These are phyloP conservation scores for Fusarium sp. DNA, from an alignment of 2,329 filamentous ascomycete genomes.

Conservation along the genomic window DNA sequence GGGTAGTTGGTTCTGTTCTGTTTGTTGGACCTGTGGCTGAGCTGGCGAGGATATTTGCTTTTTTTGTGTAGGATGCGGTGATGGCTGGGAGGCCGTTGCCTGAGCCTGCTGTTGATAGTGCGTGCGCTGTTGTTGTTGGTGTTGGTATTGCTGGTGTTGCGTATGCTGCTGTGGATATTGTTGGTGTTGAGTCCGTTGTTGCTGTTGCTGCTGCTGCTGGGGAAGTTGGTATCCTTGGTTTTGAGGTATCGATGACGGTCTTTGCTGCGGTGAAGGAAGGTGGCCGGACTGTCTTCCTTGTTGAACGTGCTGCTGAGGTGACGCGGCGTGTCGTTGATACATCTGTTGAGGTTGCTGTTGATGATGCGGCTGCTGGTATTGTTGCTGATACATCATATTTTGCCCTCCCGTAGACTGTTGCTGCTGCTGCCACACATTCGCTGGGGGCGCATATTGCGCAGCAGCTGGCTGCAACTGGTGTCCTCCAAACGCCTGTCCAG, in stretches of 20 bases:
- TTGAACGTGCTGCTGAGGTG: slow-evolving; percentile 42
- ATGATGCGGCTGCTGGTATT: slow-evolving; percentile 53
- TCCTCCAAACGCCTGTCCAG: slow-evolving; percentile 34
- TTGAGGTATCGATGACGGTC: slow-evolving; percentile 41
- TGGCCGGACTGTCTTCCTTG: slow-evolving; percentile 34
- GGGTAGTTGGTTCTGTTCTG: slow-evolving; percentile 31
- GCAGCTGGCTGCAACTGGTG: slow-evolving; percentile 45
- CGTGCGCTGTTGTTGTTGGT: slow-evolving; percentile 32
- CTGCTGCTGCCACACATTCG: slow-evolving; percentile 54
- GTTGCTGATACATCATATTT: slow-evolving; percentile 50
- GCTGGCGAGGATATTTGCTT: slow-evolving; percentile 24
- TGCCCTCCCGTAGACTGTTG: slow-evolving; percentile 42
- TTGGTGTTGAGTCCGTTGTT: slow-evolving; percentile 29
- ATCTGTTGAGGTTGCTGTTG: slow-evolving; percentile 39
- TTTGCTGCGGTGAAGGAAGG: slow-evolving; percentile 42
- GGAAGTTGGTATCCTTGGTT: slow-evolving; percentile 42
- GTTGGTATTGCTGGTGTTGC: slow-evolving; percentile 37
- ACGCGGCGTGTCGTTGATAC: slow-evolving; percentile 49
- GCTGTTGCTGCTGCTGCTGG: slow-evolving; percentile 35
- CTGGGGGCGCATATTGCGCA: slow-evolving; percentile 44
- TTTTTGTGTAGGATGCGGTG: slow-evolving; percentile 30
- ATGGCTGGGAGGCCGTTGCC: slow-evolving; percentile 9
- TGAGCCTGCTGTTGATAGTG: slow-evolving; percentile 36
- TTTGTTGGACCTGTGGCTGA: slow-evolving; percentile 35
- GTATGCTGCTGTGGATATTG: slow-evolving; percentile 37